Base-by-base conservation (phyloP, 495 filamentous ascomycete genomes). In the Tuber indicum region DNA sequence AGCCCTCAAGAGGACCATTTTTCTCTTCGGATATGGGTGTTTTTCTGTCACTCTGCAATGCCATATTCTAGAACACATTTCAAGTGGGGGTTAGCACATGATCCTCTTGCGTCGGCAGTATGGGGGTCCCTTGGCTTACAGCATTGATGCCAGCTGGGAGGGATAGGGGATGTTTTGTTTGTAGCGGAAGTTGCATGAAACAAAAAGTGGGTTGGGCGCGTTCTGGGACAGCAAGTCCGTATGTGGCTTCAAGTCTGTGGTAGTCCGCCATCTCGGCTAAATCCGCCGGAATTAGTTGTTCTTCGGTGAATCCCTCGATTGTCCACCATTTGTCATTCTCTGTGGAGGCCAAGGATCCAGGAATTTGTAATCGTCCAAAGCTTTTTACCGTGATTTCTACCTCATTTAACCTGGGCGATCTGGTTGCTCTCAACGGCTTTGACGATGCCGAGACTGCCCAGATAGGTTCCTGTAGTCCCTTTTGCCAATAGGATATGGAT, bases 141-240 rank as follows among this genome's bases (percentile, higher is more conserved):
- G 84, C 73, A 76, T 75, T 32, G 77, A 86, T 74, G 47, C 73
- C 41, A 74, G 78, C 72, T 23, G 78, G 78, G 74, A 80, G 45
- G 32, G 79, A 72, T 72, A 80, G 58, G 44, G 8, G 39, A 2
- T 21, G 9, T 32, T 77, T 47, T 19, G 49, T 77, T 32, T 41
- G n/a, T 26, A 84, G 73, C 17, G 86, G 86, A 1, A 86, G 77
- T 21, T 74, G 83, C 71, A 83, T 85, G 73, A 84, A 86, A 21
- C 75, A 47, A 19, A 71, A 66, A 41, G 58, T 36, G 17, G 46
- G 49, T 45, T 49, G 41, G 14, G 39, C 42, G 23, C 8, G 36
- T 23, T 74, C 45, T 44, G 44, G 66, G 41, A 81, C 84, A 44
- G 86, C 86, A 52, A 87, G 76, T 1, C 86, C 85, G 75, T 84